Evolutionary conservation across 805 yeast species (phyloP), one percentile per base, ranked within the genome.

Genomic region (Saccharomycopsis malanga): DNA sequence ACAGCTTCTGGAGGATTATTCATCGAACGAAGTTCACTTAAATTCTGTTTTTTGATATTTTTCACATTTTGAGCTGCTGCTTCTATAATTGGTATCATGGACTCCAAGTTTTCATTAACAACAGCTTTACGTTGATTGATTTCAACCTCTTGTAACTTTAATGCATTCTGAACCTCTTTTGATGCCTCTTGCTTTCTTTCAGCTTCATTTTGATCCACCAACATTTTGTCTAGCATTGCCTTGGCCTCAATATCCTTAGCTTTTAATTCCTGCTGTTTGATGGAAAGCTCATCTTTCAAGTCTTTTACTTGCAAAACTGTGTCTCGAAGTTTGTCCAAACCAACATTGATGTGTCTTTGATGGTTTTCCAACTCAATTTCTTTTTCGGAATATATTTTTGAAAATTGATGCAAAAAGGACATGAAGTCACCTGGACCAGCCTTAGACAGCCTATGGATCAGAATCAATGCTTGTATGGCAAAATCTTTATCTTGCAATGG

Each of bases 171-270:
- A 9, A 91, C 83, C 42, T 79, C 83, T 2, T 83, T 65, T 0
- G 96, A 86, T 5, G 93, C 88, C 50, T 85, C 95, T 49, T 84
- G 83, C 55, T 83, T 87, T 53, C 96, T 70, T 60, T 91, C 98
- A 0, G 97, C 91, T 56, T 87, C 95, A 58, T 86, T 87, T 59
- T 91, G 98, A 37, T 87, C 94, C 1, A 71, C 64, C 12, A 91
- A 71, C 85, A 91, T 87, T 46, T 69, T 76, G 56, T 81, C 77
- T 35, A 91, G 71, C 72, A 87, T 84, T 22, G 64, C 63, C 49
- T 76, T 73, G 0, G 96, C 95, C 53, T 83, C 85, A 12, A 62
- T 55, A 48, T 83, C 86, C 52, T 88, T 91, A 0, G 34, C 46
- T 18, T 61, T 59, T 25, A 91, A 67, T 20, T 64, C 65, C 1